Base-by-base conservation (phyloP, 345 rosid genomes). In the Citrus mangshanensis region DNA sequence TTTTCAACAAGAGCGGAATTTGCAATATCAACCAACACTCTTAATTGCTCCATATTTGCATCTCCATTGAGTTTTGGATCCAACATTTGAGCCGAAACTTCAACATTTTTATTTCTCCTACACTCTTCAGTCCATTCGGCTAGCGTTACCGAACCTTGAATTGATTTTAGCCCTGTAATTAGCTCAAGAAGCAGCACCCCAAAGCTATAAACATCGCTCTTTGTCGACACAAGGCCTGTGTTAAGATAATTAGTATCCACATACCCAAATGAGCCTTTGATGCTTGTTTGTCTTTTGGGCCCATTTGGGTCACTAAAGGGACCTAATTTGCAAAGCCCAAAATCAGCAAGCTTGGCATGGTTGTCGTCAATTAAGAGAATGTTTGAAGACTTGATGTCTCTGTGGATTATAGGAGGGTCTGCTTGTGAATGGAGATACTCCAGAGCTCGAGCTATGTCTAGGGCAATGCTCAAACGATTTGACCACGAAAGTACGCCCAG, bases 321-420 rank as follows among this genome's bases (percentile, higher is more conserved):
- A 8, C 91, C 87, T 65, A 87, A 69, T 73, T 87, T 84, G 85
- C 88, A 85, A 2, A 82, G 87, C 64, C 91, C 87, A 12, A 86
- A 86, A 37, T 88, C 89, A 6, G 86, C 87, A 16, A 86, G 80
- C 74, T 88, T 86, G 76, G 91, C 88, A 0, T 79, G 88, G 56
- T 77, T 13, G 0, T 79, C 51, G 80, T 83, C 86, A 1, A 84
- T 68, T 51, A 86, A 68, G 70, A 85, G 87, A 68, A 86, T 30
- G 61, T 82, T 89, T 10, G 92, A 87, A 46, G 97, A 91, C 81
- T 89, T 91, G 70, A 89, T 82, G 65, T 93, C 95, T 68, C 91
- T 81, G 84, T 87, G 91, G 76, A 89, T 84, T 58, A 87, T 76
- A 28, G 87, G 85, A 16, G 89, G 86, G 73, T 84, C 85, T 3